Evolutionary conservation across 768 basidiomycete species (phyloP), one percentile per base, ranked within the genome.

Genomic region (Tephrocybe sp.): DNA sequence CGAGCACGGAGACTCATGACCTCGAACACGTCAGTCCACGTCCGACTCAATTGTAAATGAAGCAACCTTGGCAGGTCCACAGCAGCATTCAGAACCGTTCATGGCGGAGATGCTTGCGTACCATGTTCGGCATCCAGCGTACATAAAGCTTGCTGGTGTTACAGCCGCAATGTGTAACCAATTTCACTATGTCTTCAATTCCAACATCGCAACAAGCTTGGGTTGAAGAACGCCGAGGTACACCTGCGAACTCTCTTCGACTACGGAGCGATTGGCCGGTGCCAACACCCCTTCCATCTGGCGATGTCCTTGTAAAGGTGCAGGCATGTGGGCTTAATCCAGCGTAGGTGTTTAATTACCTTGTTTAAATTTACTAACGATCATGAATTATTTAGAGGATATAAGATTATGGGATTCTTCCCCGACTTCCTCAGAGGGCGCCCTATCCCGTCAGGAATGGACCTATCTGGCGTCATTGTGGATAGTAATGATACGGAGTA

Each of bases 391-490:
- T 19, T n/a, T 23, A 80, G 79, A 29, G 75, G 73, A 0, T 77
- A 73, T 61, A 81, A 80, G 55, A 0, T 73, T 2, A 75, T 80
- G 71, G 49, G 54, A 1, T 1, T 59, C 2, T 15, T 73, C 11
- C 77, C 77, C 11, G 69, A 65, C 23, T 62, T 70, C 38, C 16
- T 81, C 4, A 64, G 67, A 7, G 54, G 52, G 10, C 65, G 72
- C 24, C 78, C 80, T 1, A 57, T 71, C 21, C 64, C 73, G 2
- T 66, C 76, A 11, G 82, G 78, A 49, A 54, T 68, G 50, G 83
- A 86, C 55, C 64, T 83, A 16, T 61, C 80, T 0, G 84, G 83
- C 2, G 62, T 74, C 3, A 60, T 86, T 13, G 76, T 70, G n/a
- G 70, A 74, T 47, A 57, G 69, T 1, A 75, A 76, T 45, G 69